Evolutionary conservation across 805 yeast genomes (phyloP), one percentile per base, ranked within the genome.

Genomic region (Blastobotrys mokoenaii): DNA sequence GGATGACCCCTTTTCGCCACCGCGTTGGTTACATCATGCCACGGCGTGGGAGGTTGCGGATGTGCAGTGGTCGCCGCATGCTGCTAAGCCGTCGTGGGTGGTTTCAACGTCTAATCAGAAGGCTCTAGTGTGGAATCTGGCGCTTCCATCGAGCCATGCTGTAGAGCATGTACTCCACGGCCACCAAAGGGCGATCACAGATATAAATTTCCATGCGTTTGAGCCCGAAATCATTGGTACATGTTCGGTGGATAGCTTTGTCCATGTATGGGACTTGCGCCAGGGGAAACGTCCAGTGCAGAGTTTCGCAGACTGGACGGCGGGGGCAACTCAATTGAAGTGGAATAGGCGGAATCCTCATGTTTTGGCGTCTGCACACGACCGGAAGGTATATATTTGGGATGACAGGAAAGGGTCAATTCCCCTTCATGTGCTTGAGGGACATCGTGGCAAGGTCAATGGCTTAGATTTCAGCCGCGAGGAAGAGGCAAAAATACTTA

Each of bases 41-140:
- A 90, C 97, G 0, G 80, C 95, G 0, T 93, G 97, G 97, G 97
- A 93, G 62, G 98, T 93, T 2, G 96, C 98, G 0, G 97, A 90
- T 61, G 97, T 90, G 1, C 97, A 93, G 63, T 93, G 98, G 97
- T 85, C 94, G 2, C 96, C 97, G 0, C 97, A 93, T 60, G 70
- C 74, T 4, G 73, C 80, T 1, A 85, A 84, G 52, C 90, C 95
- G 1, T 72, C 82, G 4, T 89, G 97, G 95, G 86, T 93, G 37
- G 82, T 90, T 1, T 85, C 96, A 0, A 87, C 97, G 0, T 83
- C 95, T 1, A 93, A 90, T 62, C 98, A 90, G 60, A 90, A 90
- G 66, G 97, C 96, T 1, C 71, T 93, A 58, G 77, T 93, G 3
- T 93, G 98, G 98, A 90, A 93, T 64, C 65, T 93, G 49, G 79